Evolutionary conservation across 768 basidiomycete genomes (phyloP), one percentile per base, ranked within the genome.

Genomic region (Phallus indusiatus): DNA sequence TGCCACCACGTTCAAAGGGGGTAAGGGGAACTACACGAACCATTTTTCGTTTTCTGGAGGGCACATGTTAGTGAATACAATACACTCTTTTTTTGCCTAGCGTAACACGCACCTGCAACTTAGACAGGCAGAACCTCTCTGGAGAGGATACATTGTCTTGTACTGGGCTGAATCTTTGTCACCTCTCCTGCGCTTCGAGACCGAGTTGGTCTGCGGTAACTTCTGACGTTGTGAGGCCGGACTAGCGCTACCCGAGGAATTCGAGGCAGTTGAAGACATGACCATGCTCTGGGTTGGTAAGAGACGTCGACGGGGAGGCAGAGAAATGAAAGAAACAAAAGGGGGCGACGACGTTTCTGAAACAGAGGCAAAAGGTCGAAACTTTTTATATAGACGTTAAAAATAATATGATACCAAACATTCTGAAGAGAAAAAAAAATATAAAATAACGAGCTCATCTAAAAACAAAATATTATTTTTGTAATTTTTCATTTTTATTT

Each of bases 71-170:
- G 9, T 42, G 12, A 42, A 42, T 2, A 14, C n/a, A 11, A 42
- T n/a, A n/a, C 2, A 42, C 28, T 28, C 28, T 28, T 42, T 42
- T 42, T 42, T 42, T 4, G 12, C 42, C 8, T 8, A 10, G 42
- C 12, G 18, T 36, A 46, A n/a, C 18, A 53, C 60, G 12, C 62
- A 77, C 76, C 77, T 67, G 66, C 76, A 77, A 28, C 73, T 73
- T 17, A 77, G 67, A 67, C 76, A 77, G 20, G 77, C 77, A 42
- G 73, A 70, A 47, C 76, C 77, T 53, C 77, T 69, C 61, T 73
- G 72, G 49, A 78, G 66, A 35, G 61, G 60, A 37, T 62, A 55
- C 37, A 36, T 54, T 7, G 55, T 46, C 37, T 61, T 61, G 22
- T 33, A 53, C 14, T 52, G 56, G 47, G 47, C 16, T 22, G 36